phyloP scores from a whole-genome alignment of 805 yeast species.

The Dipodascus albidus region DNA sequence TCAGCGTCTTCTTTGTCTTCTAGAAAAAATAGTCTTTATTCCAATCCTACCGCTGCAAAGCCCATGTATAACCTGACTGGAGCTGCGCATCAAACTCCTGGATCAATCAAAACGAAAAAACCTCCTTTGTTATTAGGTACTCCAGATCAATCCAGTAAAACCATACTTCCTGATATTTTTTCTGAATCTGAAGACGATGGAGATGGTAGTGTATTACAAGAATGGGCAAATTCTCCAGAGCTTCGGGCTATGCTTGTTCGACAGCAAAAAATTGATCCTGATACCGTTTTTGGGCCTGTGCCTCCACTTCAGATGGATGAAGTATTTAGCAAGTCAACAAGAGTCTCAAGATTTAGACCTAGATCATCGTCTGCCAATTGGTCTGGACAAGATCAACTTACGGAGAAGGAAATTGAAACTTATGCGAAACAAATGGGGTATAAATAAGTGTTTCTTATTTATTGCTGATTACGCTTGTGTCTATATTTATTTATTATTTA shows the following conservation, averaged over 20 bases:
- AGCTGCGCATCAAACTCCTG: background rate
- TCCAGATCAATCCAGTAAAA: background rate
- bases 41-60: background rate
- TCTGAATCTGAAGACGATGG: constrained; percentile 44
- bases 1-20: background rate
- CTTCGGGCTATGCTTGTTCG: constrained; percentile 35
- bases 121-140: background rate
- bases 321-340: constrained; percentile 33
- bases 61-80: background rate
- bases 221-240: constrained; percentile 56
- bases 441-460: constrained; percentile 3
- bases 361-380: constrained; percentile 43
- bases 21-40: background rate
- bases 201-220: constrained; percentile 38
- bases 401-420: constrained; percentile 34
- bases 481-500: background rate
- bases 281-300: constrained; percentile 60
- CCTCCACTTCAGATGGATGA: constrained; percentile 59
- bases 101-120: background rate
- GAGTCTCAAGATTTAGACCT: constrained; percentile 38
- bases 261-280: constrained; percentile 48
- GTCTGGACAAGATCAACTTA: constrained; percentile 35
- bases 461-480: background rate
- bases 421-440: constrained; percentile 40
- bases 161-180: constrained; percentile 22